Evolutionary conservation across 1,139 yeast genomes (phyloP).

Genomic region (Arxiozyma heterogenica): DNA sequence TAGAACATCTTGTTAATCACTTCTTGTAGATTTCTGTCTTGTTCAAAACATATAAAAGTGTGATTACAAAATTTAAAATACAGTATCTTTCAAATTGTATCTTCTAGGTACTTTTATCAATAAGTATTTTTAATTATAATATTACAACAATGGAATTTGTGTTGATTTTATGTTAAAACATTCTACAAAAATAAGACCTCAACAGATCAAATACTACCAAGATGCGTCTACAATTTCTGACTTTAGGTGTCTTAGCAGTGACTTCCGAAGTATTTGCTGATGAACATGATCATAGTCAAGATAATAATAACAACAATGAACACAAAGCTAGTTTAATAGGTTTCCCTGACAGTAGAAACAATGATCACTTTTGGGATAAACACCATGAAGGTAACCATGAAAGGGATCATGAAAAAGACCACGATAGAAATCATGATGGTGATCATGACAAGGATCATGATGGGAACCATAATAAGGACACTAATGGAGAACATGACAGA

Average conservation of each 20-base stretch:
- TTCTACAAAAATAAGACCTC: not conserved
- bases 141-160: not conserved
- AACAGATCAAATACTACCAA: not conserved
- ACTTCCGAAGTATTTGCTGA: slow-evolving; percentile 4
- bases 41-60: not conserved
- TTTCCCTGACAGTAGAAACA: not conserved
- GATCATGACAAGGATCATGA: not conserved
- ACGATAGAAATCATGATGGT: not conserved
- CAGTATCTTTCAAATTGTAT: not conserved
- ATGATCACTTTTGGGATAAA: not conserved
- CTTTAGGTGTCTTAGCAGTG: slow-evolving; percentile 4
- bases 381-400: not conserved
- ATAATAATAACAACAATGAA: not conserved
- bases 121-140: not conserved
- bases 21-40: not conserved
- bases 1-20: not conserved
- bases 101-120: not conserved
- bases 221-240: slow-evolving; percentile 3
- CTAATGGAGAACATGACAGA: not conserved
- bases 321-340: not conserved
- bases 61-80: not conserved
- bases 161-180: not conserved
- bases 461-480: not conserved
- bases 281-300: slow-evolving; percentile 1
- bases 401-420: not conserved